These are phyloP conservation scores for Pestalotiopsis sp. DNA, from an alignment of 2,329 filamentous ascomycete species.

Conservation along the genomic window DNA sequence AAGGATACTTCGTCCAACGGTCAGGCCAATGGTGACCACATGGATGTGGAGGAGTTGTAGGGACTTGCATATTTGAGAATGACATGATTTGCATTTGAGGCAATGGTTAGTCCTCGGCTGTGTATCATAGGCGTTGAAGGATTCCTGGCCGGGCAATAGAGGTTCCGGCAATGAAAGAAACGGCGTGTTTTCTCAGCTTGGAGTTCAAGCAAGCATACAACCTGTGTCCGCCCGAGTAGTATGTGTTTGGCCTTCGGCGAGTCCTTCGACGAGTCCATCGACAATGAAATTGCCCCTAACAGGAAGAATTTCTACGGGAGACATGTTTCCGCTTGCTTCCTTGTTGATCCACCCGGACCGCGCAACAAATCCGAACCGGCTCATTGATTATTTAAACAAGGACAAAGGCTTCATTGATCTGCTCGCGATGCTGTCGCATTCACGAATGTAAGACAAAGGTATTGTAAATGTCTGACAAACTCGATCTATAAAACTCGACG, in stretches of 20 bases:
- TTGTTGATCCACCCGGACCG: neutral
- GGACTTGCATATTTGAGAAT: conserved; percentile 17
- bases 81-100: conserved; percentile 22
- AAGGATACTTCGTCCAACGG: conserved; percentile 59
- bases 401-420: neutral
- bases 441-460: neutral
- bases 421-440: neutral
- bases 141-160: conserved; percentile 29
- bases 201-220: conserved; percentile 11
- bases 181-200: conserved; percentile 25
- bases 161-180: conserved; percentile 28
- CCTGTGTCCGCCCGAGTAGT: conserved; percentile 12
- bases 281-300: neutral
- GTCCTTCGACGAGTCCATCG: neutral
- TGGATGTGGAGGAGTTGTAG: conserved; percentile 67
- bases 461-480: neutral
- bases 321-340: neutral
- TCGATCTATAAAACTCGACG: neutral
- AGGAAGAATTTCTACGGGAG: neutral
- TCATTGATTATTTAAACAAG: neutral
- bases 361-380: neutral
- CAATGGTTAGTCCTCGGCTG: conserved; percentile 19
- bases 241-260: conserved; percentile 5
- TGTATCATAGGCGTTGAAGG: conserved; percentile 36
- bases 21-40: conserved; percentile 58